A percentile compares a stretch with the other conserved stretches of the same genome.
phyloP scores from a whole-genome alignment of 176 grass and related monocot genomes.

The Cenchrus fungigraminus region DNA sequence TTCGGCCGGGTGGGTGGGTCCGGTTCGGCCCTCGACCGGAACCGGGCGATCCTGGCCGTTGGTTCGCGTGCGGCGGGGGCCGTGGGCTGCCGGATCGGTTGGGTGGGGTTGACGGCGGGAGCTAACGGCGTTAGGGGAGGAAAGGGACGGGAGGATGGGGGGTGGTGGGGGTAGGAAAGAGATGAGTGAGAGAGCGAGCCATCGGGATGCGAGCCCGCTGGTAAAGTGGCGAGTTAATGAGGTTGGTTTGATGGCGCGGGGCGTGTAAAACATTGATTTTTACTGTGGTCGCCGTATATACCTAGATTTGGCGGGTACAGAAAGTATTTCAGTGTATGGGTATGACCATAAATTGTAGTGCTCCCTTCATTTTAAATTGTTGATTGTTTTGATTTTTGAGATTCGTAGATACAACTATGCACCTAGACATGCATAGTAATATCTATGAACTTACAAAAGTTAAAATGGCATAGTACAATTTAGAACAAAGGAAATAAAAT shows the following conservation, averaged over 20 bases:
- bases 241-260: not conserved
- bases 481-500: too few species aligned
- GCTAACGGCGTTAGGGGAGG: constrained; percentile 38
- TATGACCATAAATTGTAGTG: not conserved
- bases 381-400: too few species aligned
- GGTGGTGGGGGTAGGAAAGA: constrained; percentile 5
- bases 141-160: not conserved
- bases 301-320: not conserved
- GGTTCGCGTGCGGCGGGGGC: not conserved
- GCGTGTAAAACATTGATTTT: not conserved
- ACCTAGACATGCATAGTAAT: too few species aligned
- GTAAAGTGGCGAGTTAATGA: constrained; percentile 35
- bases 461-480: too few species aligned
- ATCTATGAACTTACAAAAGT: too few species aligned
- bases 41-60: not conserved
- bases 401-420: too few species aligned
- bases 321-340: not conserved
- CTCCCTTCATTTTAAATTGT: too few species aligned
- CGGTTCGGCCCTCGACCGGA: not conserved
- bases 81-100: not conserved
- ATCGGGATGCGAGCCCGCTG: constrained; percentile 34
- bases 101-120: constrained; percentile 6
- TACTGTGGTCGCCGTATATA: not conserved
- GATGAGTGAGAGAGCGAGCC: not conserved
- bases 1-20: not conserved